A percentile compares a stretch with the other conserved stretches of the same genome.
Conservation (phyloP, 139 green algal genomes). For the Edaphochlamys debaryana region DNA sequence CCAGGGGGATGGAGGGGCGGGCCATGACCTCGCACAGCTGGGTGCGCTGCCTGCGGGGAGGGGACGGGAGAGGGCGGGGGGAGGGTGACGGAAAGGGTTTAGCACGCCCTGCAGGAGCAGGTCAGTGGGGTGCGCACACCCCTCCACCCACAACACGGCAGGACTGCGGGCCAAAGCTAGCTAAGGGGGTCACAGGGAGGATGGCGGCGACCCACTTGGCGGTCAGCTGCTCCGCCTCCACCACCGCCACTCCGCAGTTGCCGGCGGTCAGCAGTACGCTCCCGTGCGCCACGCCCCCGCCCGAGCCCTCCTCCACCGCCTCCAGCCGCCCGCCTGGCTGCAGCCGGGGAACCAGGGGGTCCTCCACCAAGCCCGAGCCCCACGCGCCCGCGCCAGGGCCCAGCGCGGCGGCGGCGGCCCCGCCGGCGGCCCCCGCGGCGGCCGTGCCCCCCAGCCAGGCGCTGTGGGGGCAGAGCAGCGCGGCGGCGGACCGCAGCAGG, state of each 20-base stretch:
- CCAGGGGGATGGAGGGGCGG: not conserved
- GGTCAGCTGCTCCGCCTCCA: slow-evolving; percentile 23
- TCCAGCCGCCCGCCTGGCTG: not conserved
- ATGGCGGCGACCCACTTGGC: not conserved
- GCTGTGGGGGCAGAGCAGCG: slow-evolving; percentile 5
- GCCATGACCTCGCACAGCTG: slow-evolving; percentile 23
- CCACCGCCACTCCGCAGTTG: slow-evolving; percentile 24
- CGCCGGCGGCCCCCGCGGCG: not conserved
- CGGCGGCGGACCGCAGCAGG: slow-evolving; percentile 3
- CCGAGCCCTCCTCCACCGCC: not conserved
- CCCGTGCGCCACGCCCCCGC: slow-evolving; percentile 3
- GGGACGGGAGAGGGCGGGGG: too few species aligned
- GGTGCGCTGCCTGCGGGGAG: not conserved
- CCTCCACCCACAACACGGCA: too few species aligned
- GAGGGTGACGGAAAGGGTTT: not conserved
- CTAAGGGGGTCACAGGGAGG: too few species aligned
- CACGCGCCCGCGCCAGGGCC: too few species aligned
- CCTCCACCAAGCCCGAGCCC: not conserved
- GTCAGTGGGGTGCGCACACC: too few species aligned
- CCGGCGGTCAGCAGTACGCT: slow-evolving; percentile 18
- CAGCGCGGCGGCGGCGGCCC: not conserved
- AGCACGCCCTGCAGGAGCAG: too few species aligned
- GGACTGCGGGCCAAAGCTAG: too few species aligned
- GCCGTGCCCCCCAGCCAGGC: not conserved
- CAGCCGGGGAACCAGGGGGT: slow-evolving; percentile 20